Conservation (phyloP, 2,329 filamentous ascomycete genomes). For the Colletotrichum sidae region DNA sequence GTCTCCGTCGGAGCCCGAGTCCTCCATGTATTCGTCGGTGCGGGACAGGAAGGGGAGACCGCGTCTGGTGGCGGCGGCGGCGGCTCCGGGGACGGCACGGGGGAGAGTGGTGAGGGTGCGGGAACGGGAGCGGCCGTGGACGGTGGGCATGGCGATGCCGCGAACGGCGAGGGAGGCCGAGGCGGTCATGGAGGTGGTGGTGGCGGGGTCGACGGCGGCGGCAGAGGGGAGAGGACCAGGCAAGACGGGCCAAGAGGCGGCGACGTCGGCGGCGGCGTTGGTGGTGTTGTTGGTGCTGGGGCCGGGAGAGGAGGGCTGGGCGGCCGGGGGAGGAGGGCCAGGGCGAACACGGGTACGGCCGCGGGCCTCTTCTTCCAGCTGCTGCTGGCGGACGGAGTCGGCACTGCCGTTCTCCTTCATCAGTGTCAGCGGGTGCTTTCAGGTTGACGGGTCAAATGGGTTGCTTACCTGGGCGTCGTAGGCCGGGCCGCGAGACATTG, state of each 20-base stretch:
- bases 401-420: not conserved
- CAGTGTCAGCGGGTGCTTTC: not conserved
- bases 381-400: not conserved
- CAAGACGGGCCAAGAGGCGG: not conserved
- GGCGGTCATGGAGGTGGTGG: not conserved
- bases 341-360: too few species aligned
- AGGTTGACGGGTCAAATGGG: not conserved
- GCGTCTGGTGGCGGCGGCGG: not conserved
- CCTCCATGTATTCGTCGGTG: not conserved
- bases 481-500: constrained; percentile 11
- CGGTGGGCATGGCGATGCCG: not conserved
- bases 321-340: too few species aligned
- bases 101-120: constrained; percentile 8
- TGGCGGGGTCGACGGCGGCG: too few species aligned
- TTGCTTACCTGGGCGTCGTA: constrained; percentile 9
- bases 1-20: not conserved
- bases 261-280: too few species aligned
- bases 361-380: not conserved
- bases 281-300: too few species aligned
- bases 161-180: not conserved
- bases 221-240: not conserved
- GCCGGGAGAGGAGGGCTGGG: too few species aligned
- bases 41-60: constrained; percentile 10
- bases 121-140: constrained; percentile 1
- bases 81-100: constrained; percentile 20